A percentile compares a stretch with the other conserved stretches of the same genome.
phyloP scores from a whole-genome alignment of 2,329 filamentous ascomycete species.

The Harringtonia aguacate region DNA sequence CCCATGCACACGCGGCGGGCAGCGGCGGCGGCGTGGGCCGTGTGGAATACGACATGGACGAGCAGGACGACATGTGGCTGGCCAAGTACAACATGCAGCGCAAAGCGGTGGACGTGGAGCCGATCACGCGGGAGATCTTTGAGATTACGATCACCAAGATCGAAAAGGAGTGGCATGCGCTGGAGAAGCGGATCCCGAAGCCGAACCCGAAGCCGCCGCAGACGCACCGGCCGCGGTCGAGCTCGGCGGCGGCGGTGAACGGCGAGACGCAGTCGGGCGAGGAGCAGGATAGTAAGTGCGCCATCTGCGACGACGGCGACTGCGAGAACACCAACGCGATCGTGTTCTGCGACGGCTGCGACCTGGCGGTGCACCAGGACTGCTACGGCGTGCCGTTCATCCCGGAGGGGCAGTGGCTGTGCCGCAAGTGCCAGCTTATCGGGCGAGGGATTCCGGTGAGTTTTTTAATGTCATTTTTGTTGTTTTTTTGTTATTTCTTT shows the following conservation, averaged over 20 bases:
- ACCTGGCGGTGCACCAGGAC: slow-evolving; percentile 94
- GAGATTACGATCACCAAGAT: slow-evolving; percentile 99
- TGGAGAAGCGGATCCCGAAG: slow-evolving; percentile 95
- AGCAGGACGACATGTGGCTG: slow-evolving; percentile 96
- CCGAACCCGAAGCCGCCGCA: slow-evolving; percentile 93
- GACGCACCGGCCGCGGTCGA: slow-evolving; percentile 84
- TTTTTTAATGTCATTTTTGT: slow-evolving; percentile 20
- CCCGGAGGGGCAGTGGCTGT: slow-evolving; percentile 96
- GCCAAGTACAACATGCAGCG: slow-evolving; percentile 72
- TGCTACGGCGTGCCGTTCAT: slow-evolving; percentile 99
- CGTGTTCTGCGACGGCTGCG: slow-evolving; percentile 96
- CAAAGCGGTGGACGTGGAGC: slow-evolving; percentile 61
- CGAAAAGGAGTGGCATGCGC: slow-evolving; percentile 93
- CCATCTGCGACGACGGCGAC: slow-evolving; percentile 97
- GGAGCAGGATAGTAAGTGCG: slow-evolving; percentile 94
- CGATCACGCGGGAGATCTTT: slow-evolving; percentile 86
- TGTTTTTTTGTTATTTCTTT: not conserved
- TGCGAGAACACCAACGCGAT: slow-evolving; percentile 99
- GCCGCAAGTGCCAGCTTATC: slow-evolving; percentile 91
- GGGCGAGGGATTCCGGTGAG: slow-evolving; percentile 73
- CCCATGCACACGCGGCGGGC: slow-evolving; percentile 2
- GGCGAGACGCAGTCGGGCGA: slow-evolving; percentile 81
- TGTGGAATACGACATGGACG: slow-evolving; percentile 99
- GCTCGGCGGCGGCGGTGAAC: slow-evolving; percentile 89
- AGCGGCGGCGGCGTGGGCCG: slow-evolving; percentile 50